These are phyloP conservation scores for Arthrobotrys sinensis DNA, from an alignment of 2,329 filamentous ascomycete species.

Conservation along the genomic window DNA sequence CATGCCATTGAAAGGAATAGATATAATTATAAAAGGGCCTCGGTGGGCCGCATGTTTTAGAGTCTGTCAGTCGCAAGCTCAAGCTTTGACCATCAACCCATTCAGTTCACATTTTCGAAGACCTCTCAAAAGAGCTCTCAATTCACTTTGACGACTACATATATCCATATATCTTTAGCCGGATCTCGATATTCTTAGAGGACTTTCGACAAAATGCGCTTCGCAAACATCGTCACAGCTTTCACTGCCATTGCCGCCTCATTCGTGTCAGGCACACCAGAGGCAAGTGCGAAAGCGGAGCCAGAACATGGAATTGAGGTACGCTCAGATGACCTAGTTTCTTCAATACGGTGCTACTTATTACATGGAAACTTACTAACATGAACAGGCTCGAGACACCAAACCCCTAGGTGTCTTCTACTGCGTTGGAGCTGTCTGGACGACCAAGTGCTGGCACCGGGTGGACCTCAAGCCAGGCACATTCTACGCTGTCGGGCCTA, in stretches of 20 bases:
- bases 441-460: slow-evolving; percentile 46
- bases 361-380: not conserved
- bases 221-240: slow-evolving; percentile 18
- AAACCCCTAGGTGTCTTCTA: slow-evolving; percentile 45
- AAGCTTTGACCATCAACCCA: slow-evolving; percentile 24
- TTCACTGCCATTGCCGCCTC: not conserved
- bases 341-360: no score
- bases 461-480: slow-evolving; percentile 30
- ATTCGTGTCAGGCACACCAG: slow-evolving; percentile 12
- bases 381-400: slow-evolving; percentile 27
- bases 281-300: slow-evolving; percentile 11
- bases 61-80: slow-evolving; percentile 1
- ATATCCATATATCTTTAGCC: slow-evolving; percentile 2
- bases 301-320: slow-evolving; percentile 30
- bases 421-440: slow-evolving; percentile 33
- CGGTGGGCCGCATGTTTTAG: not conserved
- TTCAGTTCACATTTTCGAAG: not conserved
- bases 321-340: not conserved
- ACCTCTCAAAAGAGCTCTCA: slow-evolving; percentile 6
- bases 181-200: slow-evolving; percentile 1
- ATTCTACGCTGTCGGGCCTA: slow-evolving; percentile 37
- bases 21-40: slow-evolving; percentile 35
- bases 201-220: slow-evolving; percentile 33
- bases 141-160: slow-evolving; percentile 16
- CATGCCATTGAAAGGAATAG: not conserved